Conservation (phyloP, 2,329 filamentous ascomycete species). For the Thielaviopsis punctulata region DNA sequence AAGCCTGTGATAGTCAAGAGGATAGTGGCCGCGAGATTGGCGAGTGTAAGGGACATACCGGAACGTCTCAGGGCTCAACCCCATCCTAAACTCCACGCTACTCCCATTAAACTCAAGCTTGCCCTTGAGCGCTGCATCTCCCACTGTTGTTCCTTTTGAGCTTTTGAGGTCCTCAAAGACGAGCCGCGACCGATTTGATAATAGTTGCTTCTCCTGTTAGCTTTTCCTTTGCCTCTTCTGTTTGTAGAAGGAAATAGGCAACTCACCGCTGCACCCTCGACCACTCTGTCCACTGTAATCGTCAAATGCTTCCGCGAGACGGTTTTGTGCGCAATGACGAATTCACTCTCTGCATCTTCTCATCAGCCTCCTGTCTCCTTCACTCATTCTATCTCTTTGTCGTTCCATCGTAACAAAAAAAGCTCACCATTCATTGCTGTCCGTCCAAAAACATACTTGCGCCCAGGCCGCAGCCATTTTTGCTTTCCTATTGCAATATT, state of each 20-base stretch:
- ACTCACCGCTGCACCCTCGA: constrained; percentile 48
- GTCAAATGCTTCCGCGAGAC: constrained; percentile 82
- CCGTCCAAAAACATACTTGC: constrained; percentile 7
- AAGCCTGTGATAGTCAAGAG: background rate
- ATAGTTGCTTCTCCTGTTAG: constrained; percentile 30
- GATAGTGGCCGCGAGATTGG: background rate
- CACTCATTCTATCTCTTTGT: background rate
- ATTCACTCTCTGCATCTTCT: constrained; percentile 35
- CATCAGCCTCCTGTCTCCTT: background rate
- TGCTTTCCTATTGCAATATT: constrained; percentile 1
- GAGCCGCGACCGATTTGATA: constrained; percentile 49
- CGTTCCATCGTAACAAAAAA: background rate
- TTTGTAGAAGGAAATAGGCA: no score
- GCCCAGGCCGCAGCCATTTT: constrained; percentile 9
- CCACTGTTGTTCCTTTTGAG: constrained; percentile 66
- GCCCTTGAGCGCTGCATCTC: constrained; percentile 53
- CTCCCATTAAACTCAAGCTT: constrained; percentile 34
- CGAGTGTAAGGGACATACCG: constrained; percentile 23
- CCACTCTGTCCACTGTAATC: constrained; percentile 51
- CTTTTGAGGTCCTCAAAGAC: constrained; percentile 66
- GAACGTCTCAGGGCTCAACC: constrained; percentile 48
- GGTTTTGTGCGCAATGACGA: constrained; percentile 59
- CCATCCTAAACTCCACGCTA: constrained; percentile 52
- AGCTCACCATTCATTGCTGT: constrained; percentile 4
- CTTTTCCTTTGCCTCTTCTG: no score